Evolutionary conservation across 2,329 filamentous ascomycete species (phyloP), one percentile per base, ranked within the genome.

Genomic region (Trichoderma citrinoviride): DNA sequence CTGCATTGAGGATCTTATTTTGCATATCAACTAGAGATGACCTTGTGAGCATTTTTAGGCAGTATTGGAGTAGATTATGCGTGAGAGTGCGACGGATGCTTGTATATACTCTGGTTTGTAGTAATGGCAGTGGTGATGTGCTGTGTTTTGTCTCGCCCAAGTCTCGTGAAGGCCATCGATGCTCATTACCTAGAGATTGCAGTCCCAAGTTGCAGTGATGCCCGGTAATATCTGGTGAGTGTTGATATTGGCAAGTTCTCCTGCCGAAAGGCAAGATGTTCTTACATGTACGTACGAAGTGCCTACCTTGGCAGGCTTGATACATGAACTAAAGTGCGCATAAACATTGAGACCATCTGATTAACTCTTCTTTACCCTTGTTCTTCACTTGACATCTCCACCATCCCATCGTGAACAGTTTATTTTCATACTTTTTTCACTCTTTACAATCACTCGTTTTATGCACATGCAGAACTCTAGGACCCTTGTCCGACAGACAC

Each of bases 31-130:
- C 56, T 61, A 61, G 63, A 65, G 19, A 33, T 19, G 33, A 25
- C 23, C 37, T 72, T 69, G 66, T 71, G 73, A 73, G 73, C 74
- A 70, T 68, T 67, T 68, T 66, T 71, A 29, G 57, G 52, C 44
- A 37, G 64, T 56, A 33, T 15, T 41, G 54, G 66, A 54, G 23
- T 52, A 27, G 67, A 65, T 67, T 61, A 55, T 54, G 49, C 33
- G 10, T 29, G 27, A 7, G 27, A 29, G 2, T 5, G 27, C 27
- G 8, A 3, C 33, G 10, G 33, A 14, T 33, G 33, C 7, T n/a
- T 52, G 15, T 54, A 62, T 52, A 56, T 68, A 67, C 50, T 37
- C 46, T 52, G 49, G 21, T 41, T 61, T 54, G 54, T 40, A 65
- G 58, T 23, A 49, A 61, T 61, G 49, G 27, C 17, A 46, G 33